These are phyloP conservation scores for Pseudognaphalium luteoalbum DNA, from an alignment of 129 eudicot genomes.

Conservation along the genomic window DNA sequence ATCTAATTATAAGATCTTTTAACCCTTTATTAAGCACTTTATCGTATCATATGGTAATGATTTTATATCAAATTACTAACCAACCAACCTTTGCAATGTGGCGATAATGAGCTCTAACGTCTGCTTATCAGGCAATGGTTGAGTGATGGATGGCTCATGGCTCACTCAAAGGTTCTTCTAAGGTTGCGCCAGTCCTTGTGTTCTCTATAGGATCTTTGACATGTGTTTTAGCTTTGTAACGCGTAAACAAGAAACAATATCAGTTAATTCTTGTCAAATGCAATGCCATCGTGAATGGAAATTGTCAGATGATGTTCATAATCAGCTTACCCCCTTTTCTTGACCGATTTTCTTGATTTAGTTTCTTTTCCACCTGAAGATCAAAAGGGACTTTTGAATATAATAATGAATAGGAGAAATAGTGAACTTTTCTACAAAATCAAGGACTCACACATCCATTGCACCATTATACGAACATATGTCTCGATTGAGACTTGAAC, in stretches of 20 bases:
- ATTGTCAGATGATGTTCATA: neutral
- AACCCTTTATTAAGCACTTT: neutral
- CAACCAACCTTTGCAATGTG: conserved; percentile 67
- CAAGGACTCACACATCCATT: too few species aligned
- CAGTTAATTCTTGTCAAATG: neutral
- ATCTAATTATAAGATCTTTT: conserved; percentile 13
- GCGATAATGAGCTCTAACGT: conserved; percentile 70
- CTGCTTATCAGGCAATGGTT: conserved; percentile 56
- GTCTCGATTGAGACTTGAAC: too few species aligned
- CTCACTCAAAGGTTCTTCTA: conserved; percentile 34
- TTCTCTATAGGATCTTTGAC: conserved; percentile 30
- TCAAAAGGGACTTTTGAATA: neutral
- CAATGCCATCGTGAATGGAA: neutral
- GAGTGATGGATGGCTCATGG: conserved; percentile 24
- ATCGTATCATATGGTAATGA: neutral
- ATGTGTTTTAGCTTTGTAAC: conserved; percentile 21
- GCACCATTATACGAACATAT: too few species aligned
- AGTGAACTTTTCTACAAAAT: too few species aligned
- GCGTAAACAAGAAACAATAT: neutral
- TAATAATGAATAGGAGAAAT: neutral
- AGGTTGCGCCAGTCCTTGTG: conserved; percentile 11
- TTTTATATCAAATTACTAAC: neutral
- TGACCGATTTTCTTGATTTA: conserved; percentile 33
- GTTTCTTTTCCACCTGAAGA: conserved; percentile 51
- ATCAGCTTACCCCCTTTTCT: conserved; percentile 35